Conservation (phyloP, 768 basidiomycete species). For the Mycena leptocephala region DNA sequence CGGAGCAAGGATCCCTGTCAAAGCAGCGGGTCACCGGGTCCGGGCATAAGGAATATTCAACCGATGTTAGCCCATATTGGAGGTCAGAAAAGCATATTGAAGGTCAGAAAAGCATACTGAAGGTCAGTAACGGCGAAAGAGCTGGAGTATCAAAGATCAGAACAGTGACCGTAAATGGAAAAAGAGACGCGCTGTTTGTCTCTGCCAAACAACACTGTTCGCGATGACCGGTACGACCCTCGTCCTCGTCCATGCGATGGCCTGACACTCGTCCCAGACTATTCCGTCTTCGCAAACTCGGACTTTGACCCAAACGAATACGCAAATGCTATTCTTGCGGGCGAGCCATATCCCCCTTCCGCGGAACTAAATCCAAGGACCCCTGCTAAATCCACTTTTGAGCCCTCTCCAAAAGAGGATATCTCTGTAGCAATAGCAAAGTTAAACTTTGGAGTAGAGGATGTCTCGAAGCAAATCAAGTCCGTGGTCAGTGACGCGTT, state of each 20-base stretch:
- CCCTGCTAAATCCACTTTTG: slow-evolving; percentile 54
- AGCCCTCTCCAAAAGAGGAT: slow-evolving; percentile 83
- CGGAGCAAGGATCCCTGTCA: not conserved
- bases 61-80: too few relatives aligned
- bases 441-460: slow-evolving; percentile 90
- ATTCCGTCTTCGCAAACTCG: slow-evolving; percentile 79
- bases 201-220: slow-evolving; percentile 4
- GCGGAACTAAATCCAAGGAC: slow-evolving; percentile 52
- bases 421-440: slow-evolving; percentile 92
- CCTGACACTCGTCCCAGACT: slow-evolving; percentile 63
- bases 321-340: slow-evolving; percentile 91
- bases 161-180: not conserved
- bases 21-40: too few relatives aligned
- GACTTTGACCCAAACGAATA: slow-evolving; percentile 93
- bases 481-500: slow-evolving; percentile 70
- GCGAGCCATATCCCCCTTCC: slow-evolving; percentile 77
- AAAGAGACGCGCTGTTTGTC: slow-evolving; percentile 5
- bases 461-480: slow-evolving; percentile 93
- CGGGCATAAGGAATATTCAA: too few relatives aligned
- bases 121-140: too few relatives aligned
- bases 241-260: not conserved
- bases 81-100: too few relatives aligned
- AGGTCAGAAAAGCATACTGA: too few relatives aligned
- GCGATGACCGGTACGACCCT: slow-evolving; percentile 14
- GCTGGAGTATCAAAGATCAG: not conserved